Evolutionary conservation across 768 basidiomycete species (phyloP).

Genomic region (Rhodotorula diobovata): DNA sequence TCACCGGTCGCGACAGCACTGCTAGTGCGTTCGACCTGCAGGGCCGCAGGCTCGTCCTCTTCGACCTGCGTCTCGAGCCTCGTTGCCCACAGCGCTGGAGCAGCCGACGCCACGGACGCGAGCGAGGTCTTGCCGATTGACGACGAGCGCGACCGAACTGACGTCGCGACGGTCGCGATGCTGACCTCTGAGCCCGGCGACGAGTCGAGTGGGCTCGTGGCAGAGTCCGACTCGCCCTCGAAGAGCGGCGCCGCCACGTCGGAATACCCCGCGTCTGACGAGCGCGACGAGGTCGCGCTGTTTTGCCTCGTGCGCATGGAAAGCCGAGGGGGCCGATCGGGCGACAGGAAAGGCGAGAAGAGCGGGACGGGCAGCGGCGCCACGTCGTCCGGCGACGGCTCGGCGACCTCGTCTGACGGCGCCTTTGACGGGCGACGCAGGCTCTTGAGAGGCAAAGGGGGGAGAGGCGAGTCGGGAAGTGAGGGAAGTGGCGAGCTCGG

Average conservation of each 20-base stretch:
- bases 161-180: not conserved
- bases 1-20: not conserved
- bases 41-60: not conserved
- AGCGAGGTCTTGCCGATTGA: not conserved
- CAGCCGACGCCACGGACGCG: not conserved
- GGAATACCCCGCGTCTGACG: not conserved
- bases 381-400: conserved; percentile 4
- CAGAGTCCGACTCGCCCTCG: not conserved
- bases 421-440: not conserved
- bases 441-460: not conserved
- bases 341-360: not conserved
- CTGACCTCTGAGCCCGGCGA: not conserved
- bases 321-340: not conserved
- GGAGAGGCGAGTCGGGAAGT: not conserved
- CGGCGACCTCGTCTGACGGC: not conserved
- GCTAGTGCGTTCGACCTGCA: not conserved
- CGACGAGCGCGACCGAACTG: conserved; percentile 1
- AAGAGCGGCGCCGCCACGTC: not conserved
- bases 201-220: not conserved
- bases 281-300: not conserved
- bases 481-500: not conserved
- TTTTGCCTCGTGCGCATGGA: not conserved
- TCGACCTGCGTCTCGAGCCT: conserved; percentile 2
- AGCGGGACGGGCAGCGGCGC: conserved; percentile 1
- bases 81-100: not conserved